These are phyloP conservation scores for Botryococcus braunii DNA, from an alignment of 163 green algal species.

Conservation along the genomic window DNA sequence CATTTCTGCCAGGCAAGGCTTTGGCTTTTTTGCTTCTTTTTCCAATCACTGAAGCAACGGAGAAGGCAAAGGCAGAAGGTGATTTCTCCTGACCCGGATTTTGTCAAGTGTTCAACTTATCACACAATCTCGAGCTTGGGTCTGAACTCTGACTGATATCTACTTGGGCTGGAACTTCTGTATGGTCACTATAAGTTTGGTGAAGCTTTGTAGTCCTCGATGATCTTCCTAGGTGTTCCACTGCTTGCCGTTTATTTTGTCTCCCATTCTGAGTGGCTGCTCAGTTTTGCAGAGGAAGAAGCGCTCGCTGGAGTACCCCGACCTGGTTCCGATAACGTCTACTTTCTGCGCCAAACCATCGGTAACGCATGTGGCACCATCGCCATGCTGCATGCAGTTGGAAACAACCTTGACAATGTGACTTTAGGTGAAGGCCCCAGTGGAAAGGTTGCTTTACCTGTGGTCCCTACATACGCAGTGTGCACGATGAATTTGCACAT, in stretches of 20 bases:
- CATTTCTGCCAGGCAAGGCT: constrained; percentile 83
- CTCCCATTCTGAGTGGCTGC: neutral
- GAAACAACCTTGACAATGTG: constrained; percentile 54
- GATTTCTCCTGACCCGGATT: too few relatives aligned
- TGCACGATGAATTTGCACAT: neutral
- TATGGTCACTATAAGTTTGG: too few relatives aligned
- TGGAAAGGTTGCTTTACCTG: neutral
- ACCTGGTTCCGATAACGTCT: constrained; percentile 33
- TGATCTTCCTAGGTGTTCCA: too few relatives aligned
- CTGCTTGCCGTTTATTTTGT: neutral
- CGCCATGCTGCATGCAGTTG: constrained; percentile 76
- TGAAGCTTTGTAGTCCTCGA: too few relatives aligned
- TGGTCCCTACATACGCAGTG: too few relatives aligned
- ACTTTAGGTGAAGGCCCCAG: constrained; percentile 23
- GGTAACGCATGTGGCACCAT: constrained; percentile 96
- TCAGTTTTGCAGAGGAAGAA: constrained; percentile 40
- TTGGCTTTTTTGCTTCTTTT: constrained; percentile 88
- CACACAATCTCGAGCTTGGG: too few relatives aligned
- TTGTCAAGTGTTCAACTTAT: too few relatives aligned
- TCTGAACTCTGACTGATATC: too few relatives aligned
- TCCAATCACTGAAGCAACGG: constrained; percentile 65
- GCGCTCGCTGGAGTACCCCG: constrained; percentile 3
- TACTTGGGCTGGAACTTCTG: too few relatives aligned
- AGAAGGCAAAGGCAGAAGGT: constrained; percentile 37
- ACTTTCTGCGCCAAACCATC: constrained; percentile 93